phyloP scores from a whole-genome alignment of 2,329 filamentous ascomycete species.

The Fusarium anguioides region DNA sequence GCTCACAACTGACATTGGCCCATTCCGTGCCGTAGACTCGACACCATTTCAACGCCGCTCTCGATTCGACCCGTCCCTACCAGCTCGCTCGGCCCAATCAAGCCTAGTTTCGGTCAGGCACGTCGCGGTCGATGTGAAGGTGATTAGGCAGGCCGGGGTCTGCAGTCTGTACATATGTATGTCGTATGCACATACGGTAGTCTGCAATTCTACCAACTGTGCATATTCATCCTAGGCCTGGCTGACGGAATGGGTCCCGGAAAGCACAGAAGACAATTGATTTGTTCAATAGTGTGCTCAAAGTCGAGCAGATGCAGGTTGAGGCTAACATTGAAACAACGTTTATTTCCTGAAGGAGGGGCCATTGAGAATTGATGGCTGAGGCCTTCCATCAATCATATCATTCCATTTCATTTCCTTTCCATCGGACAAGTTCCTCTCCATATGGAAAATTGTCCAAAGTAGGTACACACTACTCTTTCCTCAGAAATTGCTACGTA shows the following conservation, averaged over 20 bases:
- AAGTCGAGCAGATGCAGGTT: constrained; percentile 27
- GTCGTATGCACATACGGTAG: not conserved
- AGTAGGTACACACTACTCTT: not conserved
- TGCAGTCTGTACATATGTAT: not conserved
- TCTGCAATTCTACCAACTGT: constrained; percentile 21
- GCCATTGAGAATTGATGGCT: constrained; percentile 13
- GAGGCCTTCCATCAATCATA: constrained; percentile 22
- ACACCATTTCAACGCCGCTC: constrained; percentile 29
- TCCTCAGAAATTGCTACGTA: not conserved
- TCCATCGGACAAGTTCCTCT: too few species aligned
- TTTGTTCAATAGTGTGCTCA: constrained; percentile 34
- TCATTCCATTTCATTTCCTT: not conserved
- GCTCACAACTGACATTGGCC: constrained; percentile 18
- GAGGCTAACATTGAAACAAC: constrained; percentile 25
- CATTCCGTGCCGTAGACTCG: constrained; percentile 14
- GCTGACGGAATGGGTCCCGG: constrained; percentile 16
- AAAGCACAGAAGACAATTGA: constrained; percentile 24
- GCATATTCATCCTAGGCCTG: constrained; percentile 17
- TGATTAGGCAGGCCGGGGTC: constrained; percentile 27
- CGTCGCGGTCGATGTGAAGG: constrained; percentile 26
- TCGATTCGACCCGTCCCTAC: constrained; percentile 37
- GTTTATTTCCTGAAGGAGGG: constrained; percentile 12
- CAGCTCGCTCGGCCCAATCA: constrained; percentile 28
- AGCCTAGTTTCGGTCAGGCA: constrained; percentile 20
- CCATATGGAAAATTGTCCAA: not conserved